Evolutionary conservation across 208 protist genomes (phyloP), one percentile per base, ranked within the genome.

Genomic region (Angomonas desouzai): DNA sequence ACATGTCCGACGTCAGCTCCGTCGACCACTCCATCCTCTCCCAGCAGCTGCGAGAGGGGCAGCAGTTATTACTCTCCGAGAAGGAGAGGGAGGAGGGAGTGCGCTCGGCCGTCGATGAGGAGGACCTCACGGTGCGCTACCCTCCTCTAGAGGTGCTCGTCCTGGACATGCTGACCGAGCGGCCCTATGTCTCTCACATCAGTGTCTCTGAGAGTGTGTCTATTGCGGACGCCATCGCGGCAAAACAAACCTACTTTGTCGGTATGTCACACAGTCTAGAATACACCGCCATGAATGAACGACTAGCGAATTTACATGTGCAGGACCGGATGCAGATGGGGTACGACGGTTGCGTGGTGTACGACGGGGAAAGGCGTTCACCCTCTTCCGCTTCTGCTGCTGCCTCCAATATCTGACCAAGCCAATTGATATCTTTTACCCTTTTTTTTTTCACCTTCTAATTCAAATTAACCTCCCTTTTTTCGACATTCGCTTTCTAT

Each of bases 261-360:
- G 83, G 83, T 23, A 77, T 89, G 67, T 77, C 79, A 6, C 83
- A 89, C 67, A 43, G 32, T 10, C 16, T 85, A 22, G 65, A 80
- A 27, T 76, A 89, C 62, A 48, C 47, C 3, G 66, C 13, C 16
- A n/a, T 85, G 61, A 75, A 62, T 18, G 20, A 63, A 23, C 18
- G 68, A 32, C 57, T 88, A 18, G 11, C 48, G 1, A 47, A 69
- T 3, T 51, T 58, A 11, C 69, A 76, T 4, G 34, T 83, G 6
- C 57, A 27, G 3, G 72, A 74, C 33, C 40, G 56, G 34, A 83
- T 85, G 79, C 34, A 36, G 28, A 63, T 80, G 18, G 83, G 72
- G 28, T 85, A 71, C 63, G 83, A 89, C 56, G 83, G 83, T 18
- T 83, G 72, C 55, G 71, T 83, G 0, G 71, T 85, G 0, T 60